Percentiles rank a stretch among this genome's conserved stretches.
Conservation (phyloP, 139 green algal genomes). For the Micromonas pusilla region DNA sequence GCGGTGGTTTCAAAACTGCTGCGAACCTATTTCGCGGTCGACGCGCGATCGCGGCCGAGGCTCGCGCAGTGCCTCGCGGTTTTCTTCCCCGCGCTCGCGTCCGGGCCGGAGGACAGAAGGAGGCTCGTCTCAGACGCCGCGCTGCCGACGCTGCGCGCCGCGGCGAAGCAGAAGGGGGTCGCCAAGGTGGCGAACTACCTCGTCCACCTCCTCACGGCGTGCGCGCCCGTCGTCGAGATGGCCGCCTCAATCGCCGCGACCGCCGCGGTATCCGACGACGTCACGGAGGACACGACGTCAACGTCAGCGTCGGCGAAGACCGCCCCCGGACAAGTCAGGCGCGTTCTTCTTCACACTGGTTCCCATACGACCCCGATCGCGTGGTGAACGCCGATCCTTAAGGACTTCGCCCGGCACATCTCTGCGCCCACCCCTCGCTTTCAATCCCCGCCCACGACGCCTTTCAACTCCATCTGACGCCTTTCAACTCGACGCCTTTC, state of each 20-base stretch:
- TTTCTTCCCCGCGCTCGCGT: slow-evolving; percentile 18
- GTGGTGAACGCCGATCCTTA: no score
- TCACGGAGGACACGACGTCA: no score
- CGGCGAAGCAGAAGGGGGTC: background rate
- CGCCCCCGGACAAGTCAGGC: background rate
- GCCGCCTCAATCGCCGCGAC: no score
- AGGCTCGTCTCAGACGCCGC: background rate
- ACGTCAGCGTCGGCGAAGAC: no score
- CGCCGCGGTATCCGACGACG: no score
- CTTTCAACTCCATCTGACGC: no score
- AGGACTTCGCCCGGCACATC: no score
- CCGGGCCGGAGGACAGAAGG: background rate
- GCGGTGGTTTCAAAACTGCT: background rate
- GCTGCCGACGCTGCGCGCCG: background rate
- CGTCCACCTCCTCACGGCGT: background rate
- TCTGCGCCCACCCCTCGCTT: no score
- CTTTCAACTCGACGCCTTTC: no score
- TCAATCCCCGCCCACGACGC: no score
- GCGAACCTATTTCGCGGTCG: background rate
- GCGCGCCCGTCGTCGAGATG: background rate
- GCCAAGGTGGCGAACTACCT: background rate
- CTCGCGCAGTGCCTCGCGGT: slow-evolving; percentile 20
- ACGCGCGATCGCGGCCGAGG: background rate
- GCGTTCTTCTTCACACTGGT: no score
- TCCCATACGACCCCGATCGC: no score